Base-by-base conservation (phyloP, 1,284 basidiomycete genomes). In the Farysia itapuensis region DNA sequence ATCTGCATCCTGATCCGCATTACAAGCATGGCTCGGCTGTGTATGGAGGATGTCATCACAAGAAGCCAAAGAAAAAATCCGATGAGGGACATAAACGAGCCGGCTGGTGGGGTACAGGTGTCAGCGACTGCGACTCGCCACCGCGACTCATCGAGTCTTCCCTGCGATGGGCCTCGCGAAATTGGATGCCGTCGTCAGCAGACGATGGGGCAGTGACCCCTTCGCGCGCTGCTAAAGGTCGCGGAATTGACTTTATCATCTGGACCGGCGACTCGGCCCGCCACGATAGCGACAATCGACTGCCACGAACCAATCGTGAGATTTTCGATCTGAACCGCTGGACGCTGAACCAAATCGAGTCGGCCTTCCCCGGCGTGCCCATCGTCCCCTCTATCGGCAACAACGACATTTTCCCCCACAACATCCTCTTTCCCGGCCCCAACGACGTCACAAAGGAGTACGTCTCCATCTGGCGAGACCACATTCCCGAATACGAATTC, bases 231-330 rank as follows among this genome's bases (percentile, higher is more conserved):
- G 22, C 35, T 4, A 21, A n/a, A 4, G 35, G 16, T 2, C 22
- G 84, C 52, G 85, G 89, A 67, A 83, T 96, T 34, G 92, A 96
- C 77, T 96, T 95, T 77, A 40, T 67, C 28, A 35, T 77, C 86
- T 88, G 88, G 89, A 94, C 90, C 5, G 91, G 91, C 29, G 91
- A 95, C 78, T 91, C 85, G 78, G 91, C 89, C 25, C 84, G 91
- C 77, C 91, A 93, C 77, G 91, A 96, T 76, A 89, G 87, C 72
- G 91, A 94, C 78, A 83, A 84, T 45, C 81, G 83, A 53, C 73
- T 86, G 9, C 91, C 91, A 32, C 85, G 92, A 45, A 89, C 89
- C 30, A 82, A 84, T 5, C 80, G 80, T 42, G 91, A 94, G 78
- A 93, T 95, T 52, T 87, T 86, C 67, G 80, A 83, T 4, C 79